These are phyloP conservation scores for Coniochaeta pulveracea DNA, from an alignment of 2,329 filamentous ascomycete species.

Conservation along the genomic window DNA sequence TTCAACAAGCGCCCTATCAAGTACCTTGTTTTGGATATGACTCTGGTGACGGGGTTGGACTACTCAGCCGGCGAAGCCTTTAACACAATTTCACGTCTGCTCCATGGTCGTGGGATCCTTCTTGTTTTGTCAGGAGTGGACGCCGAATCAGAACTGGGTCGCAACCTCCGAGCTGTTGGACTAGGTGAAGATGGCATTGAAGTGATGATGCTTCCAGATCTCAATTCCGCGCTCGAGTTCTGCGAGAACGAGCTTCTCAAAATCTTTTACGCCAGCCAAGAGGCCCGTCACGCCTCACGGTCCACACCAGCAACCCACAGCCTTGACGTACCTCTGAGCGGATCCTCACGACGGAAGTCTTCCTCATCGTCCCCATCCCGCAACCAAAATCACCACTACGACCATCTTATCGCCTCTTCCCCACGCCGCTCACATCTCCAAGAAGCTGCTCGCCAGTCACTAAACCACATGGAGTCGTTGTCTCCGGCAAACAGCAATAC, in stretches of 20 bases:
- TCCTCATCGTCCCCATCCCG: slow-evolving; percentile 12
- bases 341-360: not conserved
- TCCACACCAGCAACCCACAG: slow-evolving; percentile 28
- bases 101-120: slow-evolving; percentile 65
- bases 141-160: slow-evolving; percentile 62
- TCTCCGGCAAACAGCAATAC: too few species aligned
- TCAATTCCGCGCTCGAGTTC: slow-evolving; percentile 87
- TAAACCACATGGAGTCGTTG: slow-evolving; percentile 56
- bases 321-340: slow-evolving; percentile 33
- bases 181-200: slow-evolving; percentile 62
- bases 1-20: slow-evolving; percentile 73
- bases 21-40: slow-evolving; percentile 81
- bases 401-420: slow-evolving; percentile 54
- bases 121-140: slow-evolving; percentile 78
- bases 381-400: too few species aligned
- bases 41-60: slow-evolving; percentile 83
- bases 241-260: slow-evolving; percentile 92
- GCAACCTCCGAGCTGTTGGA: slow-evolving; percentile 72
- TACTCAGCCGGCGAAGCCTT: slow-evolving; percentile 96
- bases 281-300: slow-evolving; percentile 39
- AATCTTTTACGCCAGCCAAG: slow-evolving; percentile 61
- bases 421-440: slow-evolving; percentile 70
- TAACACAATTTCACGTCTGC: slow-evolving; percentile 76
- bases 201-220: slow-evolving; percentile 72
- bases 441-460: slow-evolving; percentile 63